Conservation (phyloP, 169 alveolate species). For the Plasmodium falciparum region DNA sequence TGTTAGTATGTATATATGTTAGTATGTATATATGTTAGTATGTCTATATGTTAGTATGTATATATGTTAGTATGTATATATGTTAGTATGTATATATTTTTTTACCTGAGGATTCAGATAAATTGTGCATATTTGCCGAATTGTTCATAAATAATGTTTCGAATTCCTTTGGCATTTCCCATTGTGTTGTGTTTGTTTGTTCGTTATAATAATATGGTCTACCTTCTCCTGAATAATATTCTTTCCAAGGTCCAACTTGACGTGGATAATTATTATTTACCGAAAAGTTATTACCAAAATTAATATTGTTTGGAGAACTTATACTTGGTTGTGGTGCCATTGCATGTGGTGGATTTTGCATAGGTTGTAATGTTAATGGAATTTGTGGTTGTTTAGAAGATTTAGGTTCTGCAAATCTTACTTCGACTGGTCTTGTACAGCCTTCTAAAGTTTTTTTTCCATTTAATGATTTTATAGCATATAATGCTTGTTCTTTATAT, state of each 20-base stretch:
- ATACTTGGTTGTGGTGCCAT: slow-evolving; percentile 51
- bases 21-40: too few relatives aligned
- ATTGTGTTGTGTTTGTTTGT: slow-evolving; percentile 90
- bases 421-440: slow-evolving; percentile 91
- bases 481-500: slow-evolving; percentile 92
- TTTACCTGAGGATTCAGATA: slow-evolving; percentile 79
- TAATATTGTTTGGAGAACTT: slow-evolving; percentile 62
- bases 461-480: slow-evolving; percentile 87
- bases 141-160: slow-evolving; percentile 67
- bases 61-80: too few relatives aligned
- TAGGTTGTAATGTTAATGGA: slow-evolving; percentile 48
- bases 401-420: slow-evolving; percentile 91
- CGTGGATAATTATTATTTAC: slow-evolving; percentile 87
- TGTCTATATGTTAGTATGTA: too few relatives aligned
- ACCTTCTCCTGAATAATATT: slow-evolving; percentile 91
- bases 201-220: slow-evolving; percentile 89
- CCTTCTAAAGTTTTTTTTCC: slow-evolving; percentile 89
- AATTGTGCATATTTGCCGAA: slow-evolving; percentile 71
- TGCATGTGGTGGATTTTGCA: slow-evolving; percentile 69
- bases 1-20: too few relatives aligned
- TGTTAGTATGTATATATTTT: background rate
- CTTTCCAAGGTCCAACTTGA: slow-evolving; percentile 90
- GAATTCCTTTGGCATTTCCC: slow-evolving; percentile 94
- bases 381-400: slow-evolving; percentile 75
- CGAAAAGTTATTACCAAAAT: slow-evolving; percentile 29